Base-by-base conservation (phyloP, 345 rosid genomes). In the Eucalyptus regnans region DNA sequence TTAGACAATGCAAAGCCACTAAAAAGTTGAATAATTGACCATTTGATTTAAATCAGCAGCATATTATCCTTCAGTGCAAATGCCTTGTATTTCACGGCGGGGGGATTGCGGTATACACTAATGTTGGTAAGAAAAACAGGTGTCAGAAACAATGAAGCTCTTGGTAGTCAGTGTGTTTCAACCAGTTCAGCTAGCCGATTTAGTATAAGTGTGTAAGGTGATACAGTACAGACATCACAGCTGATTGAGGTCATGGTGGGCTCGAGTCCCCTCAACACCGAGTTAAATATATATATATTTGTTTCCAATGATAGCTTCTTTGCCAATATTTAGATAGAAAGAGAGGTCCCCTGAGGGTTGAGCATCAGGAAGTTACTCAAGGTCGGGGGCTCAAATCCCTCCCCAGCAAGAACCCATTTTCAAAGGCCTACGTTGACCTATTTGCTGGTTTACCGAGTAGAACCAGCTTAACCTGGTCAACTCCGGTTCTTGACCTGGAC, bases 261-360 rank as follows among this genome's bases (percentile, higher is more conserved):
- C 18, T 64, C 18, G 33, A 64, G 37, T n/a, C 9, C 37, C 33
- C 31, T 60, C 71, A 14, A 64, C 37, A 64, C 71, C 37, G 0
- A 29, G 9, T 64, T n/a, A 17, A 51, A n/a, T n/a, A 51, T 0
- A 51, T 51, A 51, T 0, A 51, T 51, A 1, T 2, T 64, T n/a
- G 14, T n/a, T 62, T 3, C 37, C 71, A 64, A 14, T 13, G 31
- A 64, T 64, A 64, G 18, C 37, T 64, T 54, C 18, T n/a, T 64
- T 7, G 41, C 2, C 37, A 64, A n/a, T 15, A 64, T 7, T n/a
- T 64, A 64, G 76, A 64, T 15, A 66, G 76, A 41, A n/a, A 31
- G 41, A 66, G 76, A n/a, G 41, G 76, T 66, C 1, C 20, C 5
- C 9, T 15, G 20, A 66, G 41, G 79, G 6, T 31, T 66, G 0